phyloP scores from a whole-genome alignment of 225 moss, liverwort and hornwort species.

The Lunularia cruciata region DNA sequence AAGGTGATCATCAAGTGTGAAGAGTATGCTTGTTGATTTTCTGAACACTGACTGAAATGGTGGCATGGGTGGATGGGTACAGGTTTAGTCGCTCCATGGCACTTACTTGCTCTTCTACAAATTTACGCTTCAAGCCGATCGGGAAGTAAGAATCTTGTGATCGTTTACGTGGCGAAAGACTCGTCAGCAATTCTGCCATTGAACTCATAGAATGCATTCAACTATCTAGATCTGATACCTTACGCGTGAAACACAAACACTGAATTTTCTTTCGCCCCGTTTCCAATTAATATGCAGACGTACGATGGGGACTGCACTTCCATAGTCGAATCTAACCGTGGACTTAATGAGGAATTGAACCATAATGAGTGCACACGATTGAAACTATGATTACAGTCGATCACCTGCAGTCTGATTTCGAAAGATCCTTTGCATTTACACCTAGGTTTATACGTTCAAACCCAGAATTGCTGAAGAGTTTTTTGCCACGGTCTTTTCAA shows the following conservation, averaged over 20 bases:
- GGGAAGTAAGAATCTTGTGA: slow-evolving; percentile 3
- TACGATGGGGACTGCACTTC: not conserved
- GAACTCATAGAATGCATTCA: not conserved
- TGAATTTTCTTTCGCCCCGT: no score
- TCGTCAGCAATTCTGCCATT: slow-evolving; percentile 7
- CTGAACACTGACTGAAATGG: not conserved
- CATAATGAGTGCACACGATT: not conserved
- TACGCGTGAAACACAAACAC: not conserved
- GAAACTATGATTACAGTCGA: not conserved
- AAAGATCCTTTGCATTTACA: not conserved
- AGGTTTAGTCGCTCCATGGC: no score
- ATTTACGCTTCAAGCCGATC: not conserved
- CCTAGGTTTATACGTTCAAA: not conserved
- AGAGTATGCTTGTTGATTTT: slow-evolving; percentile 6
- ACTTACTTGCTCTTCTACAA: not conserved
- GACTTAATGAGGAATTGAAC: not conserved
- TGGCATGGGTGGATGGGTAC: no score
- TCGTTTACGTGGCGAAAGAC: slow-evolving; percentile 15
- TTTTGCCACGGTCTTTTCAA: slow-evolving; percentile 12
- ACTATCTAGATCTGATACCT: not conserved
- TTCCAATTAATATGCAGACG: not conserved
- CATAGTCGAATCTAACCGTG: not conserved
- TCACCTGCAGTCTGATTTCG: not conserved
- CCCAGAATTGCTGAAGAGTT: slow-evolving; percentile 11
- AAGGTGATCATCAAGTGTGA: not conserved